These are phyloP conservation scores for Henckelia pumila DNA, from an alignment of 257 asterid species.

Conservation along the genomic window DNA sequence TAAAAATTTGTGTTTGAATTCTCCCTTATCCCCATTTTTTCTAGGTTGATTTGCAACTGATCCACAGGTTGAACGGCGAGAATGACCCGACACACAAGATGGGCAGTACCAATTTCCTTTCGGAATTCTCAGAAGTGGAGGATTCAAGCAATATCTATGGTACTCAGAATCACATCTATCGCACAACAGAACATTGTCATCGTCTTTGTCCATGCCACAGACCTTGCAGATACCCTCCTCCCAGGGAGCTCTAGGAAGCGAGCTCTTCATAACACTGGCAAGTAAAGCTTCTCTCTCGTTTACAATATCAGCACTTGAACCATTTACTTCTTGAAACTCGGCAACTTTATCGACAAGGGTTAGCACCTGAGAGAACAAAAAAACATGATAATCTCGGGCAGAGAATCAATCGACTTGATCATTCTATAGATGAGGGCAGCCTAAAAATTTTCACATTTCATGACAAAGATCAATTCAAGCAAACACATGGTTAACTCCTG, in stretches of 20 bases:
- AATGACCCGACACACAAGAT: constrained; percentile 60
- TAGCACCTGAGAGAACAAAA: constrained; percentile 53
- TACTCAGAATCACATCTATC: constrained; percentile 89
- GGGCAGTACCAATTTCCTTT: constrained; percentile 98
- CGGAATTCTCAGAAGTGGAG: constrained; percentile 84
- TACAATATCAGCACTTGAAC: constrained; percentile 44
- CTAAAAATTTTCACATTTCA: background rate
- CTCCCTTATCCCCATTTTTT: constrained; percentile 46
- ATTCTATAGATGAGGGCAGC: background rate
- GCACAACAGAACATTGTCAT: constrained; percentile 79
- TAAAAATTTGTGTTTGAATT: constrained; percentile 42
- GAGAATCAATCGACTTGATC: background rate
- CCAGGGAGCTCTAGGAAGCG: constrained; percentile 97
- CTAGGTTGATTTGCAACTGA: constrained; percentile 31
- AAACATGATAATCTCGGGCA: constrained; percentile 22
- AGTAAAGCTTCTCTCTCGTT: constrained; percentile 68
- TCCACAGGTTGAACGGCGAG: constrained; percentile 36
- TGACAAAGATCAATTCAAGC: background rate
- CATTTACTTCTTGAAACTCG: constrained; percentile 35
- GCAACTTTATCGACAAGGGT: constrained; percentile 51
- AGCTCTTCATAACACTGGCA: constrained; percentile 44
- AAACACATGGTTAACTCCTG: background rate
- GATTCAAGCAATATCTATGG: constrained; percentile 89
- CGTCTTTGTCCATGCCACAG: constrained; percentile 95
- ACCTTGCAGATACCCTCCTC: constrained; percentile 95